Evolutionary conservation across 352 stramenopile genomes (phyloP).

Genomic region (Phytophthora europaea): DNA sequence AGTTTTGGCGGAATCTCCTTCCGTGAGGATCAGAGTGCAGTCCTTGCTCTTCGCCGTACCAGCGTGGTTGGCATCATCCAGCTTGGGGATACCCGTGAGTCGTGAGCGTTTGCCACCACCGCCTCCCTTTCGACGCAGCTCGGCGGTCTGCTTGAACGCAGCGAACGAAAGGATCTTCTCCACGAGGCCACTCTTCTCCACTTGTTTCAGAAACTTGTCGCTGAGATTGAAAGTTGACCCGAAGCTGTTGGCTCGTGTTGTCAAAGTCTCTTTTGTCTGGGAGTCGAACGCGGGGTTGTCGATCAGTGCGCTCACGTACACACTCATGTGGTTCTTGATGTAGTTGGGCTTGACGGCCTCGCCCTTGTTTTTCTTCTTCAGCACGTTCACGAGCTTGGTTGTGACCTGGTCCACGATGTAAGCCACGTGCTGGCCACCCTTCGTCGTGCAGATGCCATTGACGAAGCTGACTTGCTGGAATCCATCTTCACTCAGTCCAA

Average conservation of each 20-base stretch:
- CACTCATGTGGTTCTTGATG: conserved; percentile 95
- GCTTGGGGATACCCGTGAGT: conserved; percentile 94
- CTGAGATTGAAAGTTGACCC: conserved; percentile 89
- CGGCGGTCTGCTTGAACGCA: conserved; percentile 93
- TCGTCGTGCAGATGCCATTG: conserved; percentile 97
- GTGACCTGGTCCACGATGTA: conserved; percentile 94
- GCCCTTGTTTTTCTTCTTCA: conserved; percentile 96
- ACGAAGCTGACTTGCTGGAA: conserved; percentile 98
- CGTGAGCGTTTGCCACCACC: conserved; percentile 82
- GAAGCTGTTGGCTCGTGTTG: conserved; percentile 86
- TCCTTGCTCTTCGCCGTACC: conserved; percentile 90
- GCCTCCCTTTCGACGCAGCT: conserved; percentile 91
- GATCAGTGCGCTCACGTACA: conserved; percentile 98
- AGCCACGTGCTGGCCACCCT: conserved; percentile 97
- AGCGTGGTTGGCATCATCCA: conserved; percentile 98
- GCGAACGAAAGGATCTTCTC: conserved; percentile 93
- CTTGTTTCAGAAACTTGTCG: conserved; percentile 90
- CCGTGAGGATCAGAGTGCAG: conserved; percentile 99
- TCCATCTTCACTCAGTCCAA: conserved; percentile 93
- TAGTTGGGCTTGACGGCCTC: conserved; percentile 95
- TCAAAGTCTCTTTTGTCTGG: conserved; percentile 98
- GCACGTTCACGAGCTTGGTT: conserved; percentile 89
- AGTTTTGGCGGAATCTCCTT: conserved; percentile 99
- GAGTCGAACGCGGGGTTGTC: conserved; percentile 99
- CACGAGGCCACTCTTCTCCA: conserved; percentile 92